A percentile compares a stretch with the other conserved stretches of the same genome.
Conservation (phyloP, 2,329 filamentous ascomycete species). For the Xenoacremonium recifei region DNA sequence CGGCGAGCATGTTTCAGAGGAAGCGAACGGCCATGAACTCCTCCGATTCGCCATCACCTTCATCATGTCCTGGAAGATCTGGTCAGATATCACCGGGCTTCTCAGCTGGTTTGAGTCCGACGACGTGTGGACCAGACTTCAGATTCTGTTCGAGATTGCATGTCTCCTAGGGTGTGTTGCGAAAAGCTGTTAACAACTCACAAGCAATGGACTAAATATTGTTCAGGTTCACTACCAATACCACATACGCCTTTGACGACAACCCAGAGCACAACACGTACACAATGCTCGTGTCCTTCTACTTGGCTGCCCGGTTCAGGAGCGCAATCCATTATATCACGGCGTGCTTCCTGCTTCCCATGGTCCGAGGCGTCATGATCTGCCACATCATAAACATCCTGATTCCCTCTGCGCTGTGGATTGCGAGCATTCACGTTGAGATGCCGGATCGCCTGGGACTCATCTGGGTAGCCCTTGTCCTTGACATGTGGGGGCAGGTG, state of each 20-base stretch:
- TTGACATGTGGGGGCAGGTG: constrained; percentile 52
- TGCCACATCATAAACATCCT: constrained; percentile 42
- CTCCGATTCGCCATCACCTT: constrained; percentile 61
- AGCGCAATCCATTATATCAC: constrained; percentile 46
- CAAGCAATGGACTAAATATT: neutral
- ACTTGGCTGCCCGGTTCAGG: constrained; percentile 56
- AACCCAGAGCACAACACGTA: constrained; percentile 48
- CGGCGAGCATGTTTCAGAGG: constrained; percentile 58
- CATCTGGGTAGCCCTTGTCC: constrained; percentile 53
- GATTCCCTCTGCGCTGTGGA: constrained; percentile 55
- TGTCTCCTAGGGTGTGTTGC: constrained; percentile 53
- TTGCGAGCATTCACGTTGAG: constrained; percentile 55
- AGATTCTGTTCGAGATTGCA: constrained; percentile 59
- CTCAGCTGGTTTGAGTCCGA: constrained; percentile 63
- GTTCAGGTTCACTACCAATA: constrained; percentile 57
- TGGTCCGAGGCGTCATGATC: constrained; percentile 57
- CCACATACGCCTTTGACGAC: constrained; percentile 53
- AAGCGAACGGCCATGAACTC: constrained; percentile 53
- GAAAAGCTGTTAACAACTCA: neutral
- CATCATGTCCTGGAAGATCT: constrained; percentile 63
- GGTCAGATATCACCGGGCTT: constrained; percentile 56
- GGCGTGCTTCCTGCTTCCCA: constrained; percentile 50
- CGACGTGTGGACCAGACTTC: constrained; percentile 57
- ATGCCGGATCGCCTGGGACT: constrained; percentile 54
- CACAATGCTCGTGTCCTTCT: constrained; percentile 58